A percentile compares a stretch with the other conserved stretches of the same genome.
These are phyloP conservation scores for Xylariaceae sp. DNA, from an alignment of 2,329 filamentous ascomycete species.

Conservation along the genomic window DNA sequence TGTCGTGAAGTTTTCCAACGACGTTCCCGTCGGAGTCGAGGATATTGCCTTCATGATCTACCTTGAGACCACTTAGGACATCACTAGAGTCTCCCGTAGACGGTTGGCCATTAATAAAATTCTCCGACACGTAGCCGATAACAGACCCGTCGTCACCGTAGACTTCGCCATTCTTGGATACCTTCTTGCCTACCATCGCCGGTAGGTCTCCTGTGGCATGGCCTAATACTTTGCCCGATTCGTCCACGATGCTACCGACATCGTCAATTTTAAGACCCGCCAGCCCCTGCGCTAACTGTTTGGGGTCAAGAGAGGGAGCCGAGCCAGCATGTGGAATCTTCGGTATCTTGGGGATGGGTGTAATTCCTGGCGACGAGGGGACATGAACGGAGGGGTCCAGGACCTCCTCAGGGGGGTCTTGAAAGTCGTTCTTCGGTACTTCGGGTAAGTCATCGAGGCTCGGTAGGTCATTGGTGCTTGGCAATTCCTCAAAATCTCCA, in stretches of 20 bases:
- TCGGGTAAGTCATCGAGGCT: slow-evolving; percentile 23
- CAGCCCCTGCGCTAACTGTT: slow-evolving; percentile 38
- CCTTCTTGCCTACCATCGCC: slow-evolving; percentile 47
- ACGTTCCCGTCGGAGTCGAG: slow-evolving; percentile 41
- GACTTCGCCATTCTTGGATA: slow-evolving; percentile 43
- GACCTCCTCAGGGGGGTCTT: slow-evolving; percentile 33
- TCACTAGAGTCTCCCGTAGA: slow-evolving; percentile 24
- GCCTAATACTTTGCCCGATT: slow-evolving; percentile 46
- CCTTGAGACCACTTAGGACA: slow-evolving; percentile 35
- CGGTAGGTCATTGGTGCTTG: slow-evolving; percentile 20
- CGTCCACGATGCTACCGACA: slow-evolving; percentile 49
- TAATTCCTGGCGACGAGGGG: slow-evolving; percentile 36
- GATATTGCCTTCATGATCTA: slow-evolving; percentile 43
- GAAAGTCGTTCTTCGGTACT: slow-evolving; percentile 23
- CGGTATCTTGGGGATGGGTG: slow-evolving; percentile 39
- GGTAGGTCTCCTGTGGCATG: slow-evolving; percentile 50
- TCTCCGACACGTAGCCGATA: slow-evolving; percentile 41
- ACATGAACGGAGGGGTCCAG: slow-evolving; percentile 32
- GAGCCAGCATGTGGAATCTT: slow-evolving; percentile 39
- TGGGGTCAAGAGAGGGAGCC: slow-evolving; percentile 28
- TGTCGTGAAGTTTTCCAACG: slow-evolving; percentile 46
- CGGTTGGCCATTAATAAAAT: slow-evolving; percentile 32
- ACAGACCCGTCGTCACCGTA: slow-evolving; percentile 40
- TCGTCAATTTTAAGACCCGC: slow-evolving; percentile 48
- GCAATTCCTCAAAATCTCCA: slow-evolving; percentile 24